phyloP scores from a whole-genome alignment of 2,329 filamentous ascomycete genomes.

The Colletotrichum endophyticum region DNA sequence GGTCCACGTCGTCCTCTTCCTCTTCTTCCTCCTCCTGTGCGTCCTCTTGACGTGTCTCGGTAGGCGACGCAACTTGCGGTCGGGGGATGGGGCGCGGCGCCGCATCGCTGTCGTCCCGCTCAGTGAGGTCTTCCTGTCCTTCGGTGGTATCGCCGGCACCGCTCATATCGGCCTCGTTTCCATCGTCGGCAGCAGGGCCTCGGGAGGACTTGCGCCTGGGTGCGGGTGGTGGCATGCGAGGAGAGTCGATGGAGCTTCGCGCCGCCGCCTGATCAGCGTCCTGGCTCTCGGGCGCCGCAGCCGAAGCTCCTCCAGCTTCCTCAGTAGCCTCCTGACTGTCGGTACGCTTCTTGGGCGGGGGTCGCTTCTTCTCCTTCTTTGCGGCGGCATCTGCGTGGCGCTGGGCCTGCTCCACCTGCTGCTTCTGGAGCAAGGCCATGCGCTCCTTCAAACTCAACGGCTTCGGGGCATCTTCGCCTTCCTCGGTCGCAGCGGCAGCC shows the following conservation, averaged over 20 bases:
- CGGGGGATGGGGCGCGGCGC: constrained; percentile 42
- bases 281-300: constrained; percentile 20
- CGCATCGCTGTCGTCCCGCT: constrained; percentile 78
- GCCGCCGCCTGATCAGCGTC: constrained; percentile 52
- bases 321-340: constrained; percentile 49
- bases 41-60: constrained; percentile 35
- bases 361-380: constrained; percentile 87
- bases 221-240: constrained; percentile 41
- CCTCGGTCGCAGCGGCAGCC: constrained; percentile 49
- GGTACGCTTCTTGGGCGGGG: constrained; percentile 68
- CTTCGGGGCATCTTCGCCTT: constrained; percentile 79
- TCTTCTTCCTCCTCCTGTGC: constrained; percentile 63
- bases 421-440: constrained; percentile 91
- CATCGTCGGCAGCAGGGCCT: constrained; percentile 53
- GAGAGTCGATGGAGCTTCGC: constrained; percentile 56
- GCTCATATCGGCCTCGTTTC: constrained; percentile 70
- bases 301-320: constrained; percentile 23
- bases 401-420: constrained; percentile 88
- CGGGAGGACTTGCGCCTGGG: constrained; percentile 60
- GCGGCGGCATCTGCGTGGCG: constrained; percentile 78
- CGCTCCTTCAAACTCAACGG: constrained; percentile 93
- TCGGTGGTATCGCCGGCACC: constrained; percentile 69
- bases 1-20: constrained; percentile 84
- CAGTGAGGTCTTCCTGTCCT: constrained; percentile 64
- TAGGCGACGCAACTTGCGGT: constrained; percentile 41